Evolutionary conservation across 768 basidiomycete species (phyloP), one percentile per base, ranked within the genome.

Genomic region (Amyloporia xantha): DNA sequence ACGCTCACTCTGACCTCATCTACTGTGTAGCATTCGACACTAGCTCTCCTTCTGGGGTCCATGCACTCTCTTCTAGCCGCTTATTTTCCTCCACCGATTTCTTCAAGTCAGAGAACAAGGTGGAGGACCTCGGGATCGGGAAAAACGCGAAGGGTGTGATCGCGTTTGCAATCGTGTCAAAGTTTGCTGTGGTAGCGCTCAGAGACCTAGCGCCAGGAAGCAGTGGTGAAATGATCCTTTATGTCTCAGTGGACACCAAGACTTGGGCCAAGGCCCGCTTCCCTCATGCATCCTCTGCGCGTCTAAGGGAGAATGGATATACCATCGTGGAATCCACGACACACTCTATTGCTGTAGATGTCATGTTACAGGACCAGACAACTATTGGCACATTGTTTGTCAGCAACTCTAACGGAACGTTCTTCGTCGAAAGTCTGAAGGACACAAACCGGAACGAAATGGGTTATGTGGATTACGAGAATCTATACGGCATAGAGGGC

Each of bases 381-480:
- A 48, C 38, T n/a, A 79, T 94, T 37, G 96, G 96, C 2, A 97
- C 95, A 2, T 70, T 99, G 12, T 99, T 97, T 71, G 86, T 95
- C 47, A 89, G 86, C 68, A 96, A 97, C 66, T 91, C 88, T 30
- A 94, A 97, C 58, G 96, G 96, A 3, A 96, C 93, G 12, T 94
- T 81, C 67, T 99, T 98, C 64, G 86, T 92, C 9, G 78, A 94
- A 67, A 86, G 87, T 57, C 73, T 99, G 50, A 79, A 84, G 67
- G 84, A 95, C 60, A 98, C 96, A 4, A 98, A 98, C 64, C 73
- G 96, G 41, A 95, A 98, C 64, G 72, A 77, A 39, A 66, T 74
- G 51, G 96, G 94, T 9, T 96, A 81, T 51, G 95, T 98, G 28
- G 96, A 98, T 64, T 98, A 84, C 58, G 96, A 99, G 69, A 81